Base-by-base conservation (phyloP, 805 yeast species). In the Candida montana region DNA sequence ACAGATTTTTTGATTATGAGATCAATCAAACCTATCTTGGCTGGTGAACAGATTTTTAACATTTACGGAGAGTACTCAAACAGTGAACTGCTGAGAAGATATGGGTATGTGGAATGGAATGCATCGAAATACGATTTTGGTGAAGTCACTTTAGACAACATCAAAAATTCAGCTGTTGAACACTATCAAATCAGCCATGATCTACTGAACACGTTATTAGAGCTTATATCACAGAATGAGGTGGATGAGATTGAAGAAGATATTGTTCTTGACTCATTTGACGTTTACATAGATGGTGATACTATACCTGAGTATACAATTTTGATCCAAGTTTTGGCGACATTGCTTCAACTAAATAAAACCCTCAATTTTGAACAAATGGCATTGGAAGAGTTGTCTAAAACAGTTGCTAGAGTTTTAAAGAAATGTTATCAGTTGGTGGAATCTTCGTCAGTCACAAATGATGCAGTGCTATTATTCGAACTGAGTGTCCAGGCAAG, bases 21-120 rank as follows among this genome's bases (percentile, higher is more conserved):
- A 35, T 75, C 95, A 2, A 75, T 75, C 8, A 74, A 73, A 42
- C 61, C 65, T 4, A 90, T 91, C 30, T 41, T 59, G 5, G 63
- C 63, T 28, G 89, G 84, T 3, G 83, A 78, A 26, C 98, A 93
- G 57, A 68, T 91, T 4, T 90, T 75, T 63, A 91, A 91, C 62
- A 83, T 88, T 0, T 91, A 93, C 59, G 95, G 96, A 1, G 93
- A 89, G 34, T 80, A 85, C 49, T 93, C 97, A 29, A 91, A 90
- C 59, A 68, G 91, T n/a, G 98, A 93, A 54, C 71, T 93, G 26
- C 67, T 93, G 41, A 74, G 99, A 54, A 74, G 95, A 43, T 91
- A 91, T 52, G 99, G 99, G 0, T 91, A 86, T 54, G 93, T 88
- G 20, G 96, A 90, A 62, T 59, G 65, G 47, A 70, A 68, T 17